Conservation (phyloP, 495 filamentous ascomycete genomes). For the Glonium stellatum region DNA sequence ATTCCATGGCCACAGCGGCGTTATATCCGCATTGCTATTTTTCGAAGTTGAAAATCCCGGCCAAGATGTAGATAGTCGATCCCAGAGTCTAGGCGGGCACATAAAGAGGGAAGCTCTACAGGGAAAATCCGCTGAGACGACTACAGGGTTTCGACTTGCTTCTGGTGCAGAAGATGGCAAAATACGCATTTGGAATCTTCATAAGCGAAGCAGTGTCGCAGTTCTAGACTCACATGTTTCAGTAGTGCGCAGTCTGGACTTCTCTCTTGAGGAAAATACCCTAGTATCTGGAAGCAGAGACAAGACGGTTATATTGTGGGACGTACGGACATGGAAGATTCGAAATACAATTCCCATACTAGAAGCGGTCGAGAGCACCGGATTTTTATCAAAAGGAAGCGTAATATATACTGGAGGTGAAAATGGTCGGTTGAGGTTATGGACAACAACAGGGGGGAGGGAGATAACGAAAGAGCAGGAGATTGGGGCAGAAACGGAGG, state of each 20-base stretch:
- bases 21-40: constrained; percentile 86
- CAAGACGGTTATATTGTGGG: constrained; percentile 89
- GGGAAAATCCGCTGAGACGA: constrained; percentile 37
- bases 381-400: constrained; percentile 63
- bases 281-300: constrained; percentile 88
- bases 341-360: constrained; percentile 75
- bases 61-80: constrained; percentile 32
- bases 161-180: constrained; percentile 91
- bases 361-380: constrained; percentile 76
- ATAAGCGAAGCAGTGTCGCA: constrained; percentile 69
- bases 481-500: constrained; percentile 64
- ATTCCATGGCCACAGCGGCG: constrained; percentile 82
- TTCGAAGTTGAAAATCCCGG: constrained; percentile 58
- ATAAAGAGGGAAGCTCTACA: constrained; percentile 43
- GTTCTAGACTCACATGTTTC: constrained; percentile 88
- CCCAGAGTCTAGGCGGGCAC: constrained; percentile 36
- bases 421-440: constrained; percentile 72
- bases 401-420: constrained; percentile 81
- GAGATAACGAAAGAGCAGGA: constrained; percentile 69
- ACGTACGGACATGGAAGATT: constrained; percentile 75
- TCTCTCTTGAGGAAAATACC: constrained; percentile 61
- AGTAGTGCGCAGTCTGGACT: constrained; percentile 78
- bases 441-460: constrained; percentile 64
- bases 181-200: constrained; percentile 83
- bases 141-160: constrained; percentile 66